phyloP scores from a whole-genome alignment of 148 eudicot species.

The Talinum fruticosum region DNA sequence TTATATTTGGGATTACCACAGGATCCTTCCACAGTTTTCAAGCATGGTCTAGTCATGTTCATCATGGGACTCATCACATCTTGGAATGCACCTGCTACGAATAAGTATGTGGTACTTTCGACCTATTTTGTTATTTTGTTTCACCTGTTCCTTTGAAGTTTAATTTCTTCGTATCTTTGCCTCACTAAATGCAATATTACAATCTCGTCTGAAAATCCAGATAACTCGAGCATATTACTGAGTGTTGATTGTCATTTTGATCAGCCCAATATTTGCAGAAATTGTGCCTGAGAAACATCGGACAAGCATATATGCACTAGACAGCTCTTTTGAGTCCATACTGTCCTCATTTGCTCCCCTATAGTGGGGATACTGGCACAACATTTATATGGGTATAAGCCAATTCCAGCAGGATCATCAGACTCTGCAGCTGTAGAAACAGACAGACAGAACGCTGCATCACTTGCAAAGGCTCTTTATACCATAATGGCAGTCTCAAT shows the following conservation, averaged over 20 bases:
- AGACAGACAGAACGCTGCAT: conserved; percentile 64
- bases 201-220: too few species aligned
- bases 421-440: conserved; percentile 39
- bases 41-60: conserved; percentile 57
- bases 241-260: background rate
- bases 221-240: too few species aligned
- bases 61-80: conserved; percentile 63
- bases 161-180: too few species aligned
- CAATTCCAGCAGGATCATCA: conserved; percentile 36
- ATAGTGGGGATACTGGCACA: conserved; percentile 61
- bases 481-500: conserved; percentile 64
- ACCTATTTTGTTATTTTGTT: background rate
- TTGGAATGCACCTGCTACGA: conserved; percentile 83
- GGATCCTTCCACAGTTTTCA: conserved; percentile 45
- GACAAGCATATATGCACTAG: conserved; percentile 73
- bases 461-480: conserved; percentile 81
- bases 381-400: conserved; percentile 50
- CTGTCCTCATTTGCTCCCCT: conserved; percentile 66
- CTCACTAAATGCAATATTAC: too few species aligned
- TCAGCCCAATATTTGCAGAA: conserved; percentile 73
- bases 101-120: conserved; percentile 49
- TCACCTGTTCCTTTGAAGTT: background rate
- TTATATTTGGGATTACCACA: conserved; percentile 62
- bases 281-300: conserved; percentile 66
- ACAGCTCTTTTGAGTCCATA: conserved; percentile 56